These are phyloP conservation scores for Sordariomycetes sp. DNA, from an alignment of 2,329 filamentous ascomycete species.

Conservation along the genomic window DNA sequence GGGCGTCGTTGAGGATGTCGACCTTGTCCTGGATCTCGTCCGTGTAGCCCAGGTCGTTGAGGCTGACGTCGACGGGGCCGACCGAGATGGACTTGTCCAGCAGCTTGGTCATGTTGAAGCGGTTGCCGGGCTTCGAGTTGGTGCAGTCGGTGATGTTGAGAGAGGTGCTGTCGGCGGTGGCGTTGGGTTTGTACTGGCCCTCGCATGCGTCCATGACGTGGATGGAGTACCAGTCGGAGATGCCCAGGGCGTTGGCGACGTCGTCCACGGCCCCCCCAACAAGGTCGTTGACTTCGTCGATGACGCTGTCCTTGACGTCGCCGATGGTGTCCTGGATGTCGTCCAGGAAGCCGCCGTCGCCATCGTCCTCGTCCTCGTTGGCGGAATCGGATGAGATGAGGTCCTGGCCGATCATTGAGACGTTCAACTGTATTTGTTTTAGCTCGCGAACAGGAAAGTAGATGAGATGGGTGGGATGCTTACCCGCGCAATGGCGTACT, in stretches of 20 bases:
- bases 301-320: slow-evolving; percentile 21
- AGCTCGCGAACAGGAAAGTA: background rate
- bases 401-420: slow-evolving; percentile 26
- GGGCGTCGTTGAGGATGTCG: slow-evolving; percentile 36
- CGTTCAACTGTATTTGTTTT: slow-evolving; percentile 21
- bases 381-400: slow-evolving; percentile 13
- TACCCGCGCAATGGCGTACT: slow-evolving; percentile 30
- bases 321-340: slow-evolving; percentile 18
- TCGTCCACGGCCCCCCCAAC: slow-evolving; percentile 28
- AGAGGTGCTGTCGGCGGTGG: slow-evolving; percentile 22
- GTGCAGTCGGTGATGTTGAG: slow-evolving; percentile 38
- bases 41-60: slow-evolving; percentile 35
- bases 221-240: slow-evolving; percentile 42
- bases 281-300: slow-evolving; percentile 28
- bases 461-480: slow-evolving; percentile 5
- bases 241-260: slow-evolving; percentile 31
- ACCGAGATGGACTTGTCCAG: slow-evolving; percentile 34
- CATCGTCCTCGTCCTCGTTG: slow-evolving; percentile 13
- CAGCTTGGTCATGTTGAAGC: slow-evolving; percentile 36
- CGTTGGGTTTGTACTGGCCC: slow-evolving; percentile 34
- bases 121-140: slow-evolving; percentile 22
- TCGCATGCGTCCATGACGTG: slow-evolving; percentile 39
- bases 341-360: slow-evolving; percentile 17
- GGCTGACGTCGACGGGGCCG: slow-evolving; percentile 33
- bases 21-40: slow-evolving; percentile 34